phyloP scores from a whole-genome alignment of 2,329 filamentous ascomycete species.

The Chaetomium strumarium region DNA sequence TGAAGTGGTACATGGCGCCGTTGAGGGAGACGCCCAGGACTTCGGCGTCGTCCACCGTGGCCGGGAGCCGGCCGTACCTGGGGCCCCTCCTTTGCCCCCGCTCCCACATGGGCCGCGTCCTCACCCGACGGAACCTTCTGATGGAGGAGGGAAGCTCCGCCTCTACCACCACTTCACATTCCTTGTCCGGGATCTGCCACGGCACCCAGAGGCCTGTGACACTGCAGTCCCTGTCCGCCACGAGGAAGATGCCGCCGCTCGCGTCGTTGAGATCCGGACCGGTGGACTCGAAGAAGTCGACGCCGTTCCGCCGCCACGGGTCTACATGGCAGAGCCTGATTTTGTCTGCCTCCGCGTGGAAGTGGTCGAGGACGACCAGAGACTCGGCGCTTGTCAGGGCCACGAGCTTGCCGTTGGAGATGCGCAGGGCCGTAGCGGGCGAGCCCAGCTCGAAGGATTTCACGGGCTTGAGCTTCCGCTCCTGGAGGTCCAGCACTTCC shows the following conservation, averaged over 20 bases:
- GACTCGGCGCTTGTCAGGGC: conserved; percentile 51
- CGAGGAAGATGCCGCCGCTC: conserved; percentile 37
- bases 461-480: conserved; percentile 46
- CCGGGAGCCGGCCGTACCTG: conserved; percentile 40
- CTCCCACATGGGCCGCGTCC: conserved; percentile 49
- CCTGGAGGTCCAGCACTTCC: conserved; percentile 45
- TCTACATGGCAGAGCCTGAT: conserved; percentile 43
- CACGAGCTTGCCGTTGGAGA: conserved; percentile 43
- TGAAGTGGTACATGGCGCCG: conserved; percentile 65
- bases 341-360: conserved; percentile 29
- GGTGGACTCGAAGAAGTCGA: conserved; percentile 44
- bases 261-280: conserved; percentile 25
- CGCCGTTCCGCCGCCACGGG: conserved; percentile 36
- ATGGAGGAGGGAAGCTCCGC: conserved; percentile 52
- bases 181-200: conserved; percentile 34
- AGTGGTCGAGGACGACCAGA: conserved; percentile 48
- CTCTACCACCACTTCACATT: conserved; percentile 47
- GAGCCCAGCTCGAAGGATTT: conserved; percentile 48
- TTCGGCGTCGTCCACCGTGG: conserved; percentile 41
- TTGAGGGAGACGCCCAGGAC: conserved; percentile 62
- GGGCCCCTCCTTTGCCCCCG: conserved; percentile 18
- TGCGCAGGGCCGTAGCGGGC: conserved; percentile 43
- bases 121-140: conserved; percentile 48
- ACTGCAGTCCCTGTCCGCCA: conserved; percentile 43
- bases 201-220: conserved; percentile 49